Base-by-base conservation (phyloP, 2,329 filamentous ascomycete genomes). In the Xylariaceae sp. region DNA sequence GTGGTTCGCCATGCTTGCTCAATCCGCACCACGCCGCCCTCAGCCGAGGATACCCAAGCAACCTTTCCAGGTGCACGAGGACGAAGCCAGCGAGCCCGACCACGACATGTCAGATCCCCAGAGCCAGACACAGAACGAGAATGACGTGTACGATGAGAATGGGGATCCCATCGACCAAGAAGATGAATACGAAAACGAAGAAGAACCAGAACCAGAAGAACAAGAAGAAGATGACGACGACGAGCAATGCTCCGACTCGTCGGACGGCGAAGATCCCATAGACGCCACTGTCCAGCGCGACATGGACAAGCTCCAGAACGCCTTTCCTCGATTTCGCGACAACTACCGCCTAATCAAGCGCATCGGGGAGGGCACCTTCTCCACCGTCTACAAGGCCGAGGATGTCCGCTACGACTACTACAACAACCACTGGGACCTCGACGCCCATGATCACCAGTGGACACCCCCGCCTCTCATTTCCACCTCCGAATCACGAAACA, bases 291-390 rank as follows among this genome's bases (percentile, higher is more conserved):
- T 95, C 12, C 79, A 82, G 50, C 82, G 90, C 42, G 93, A 98
- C 65, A 98, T 98, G 80, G 80, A 82, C 42, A 88, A 83, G 55
- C 81, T 98, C 46, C 84, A 92, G 57, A 75, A 82, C 43, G 85
- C 83, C 25, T 96, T 97, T 64, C 83, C 83, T 29, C 88, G 86
- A 41, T 94, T 97, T 64, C 85, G 80, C 54, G 78, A 88, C 58
- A 82, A 85, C 47, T 98, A 92, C 68, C 84, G 91, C 42, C 71
- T 98, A 44, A 93, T 98, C 64, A 96, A 96, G 69, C 85, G 92
- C 52, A 98, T 98, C 61, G 93, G 93, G 61, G 93, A 98, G 79
- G 93, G 90, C 91, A 98, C 93, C 1, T 98, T 98, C 64, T 97
- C 93, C 1, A 97, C 93, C 2, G 93, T 98, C 11, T 98, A 98